phyloP scores from a whole-genome alignment of 345 rosid genomes.

The Litchi chinensis region DNA sequence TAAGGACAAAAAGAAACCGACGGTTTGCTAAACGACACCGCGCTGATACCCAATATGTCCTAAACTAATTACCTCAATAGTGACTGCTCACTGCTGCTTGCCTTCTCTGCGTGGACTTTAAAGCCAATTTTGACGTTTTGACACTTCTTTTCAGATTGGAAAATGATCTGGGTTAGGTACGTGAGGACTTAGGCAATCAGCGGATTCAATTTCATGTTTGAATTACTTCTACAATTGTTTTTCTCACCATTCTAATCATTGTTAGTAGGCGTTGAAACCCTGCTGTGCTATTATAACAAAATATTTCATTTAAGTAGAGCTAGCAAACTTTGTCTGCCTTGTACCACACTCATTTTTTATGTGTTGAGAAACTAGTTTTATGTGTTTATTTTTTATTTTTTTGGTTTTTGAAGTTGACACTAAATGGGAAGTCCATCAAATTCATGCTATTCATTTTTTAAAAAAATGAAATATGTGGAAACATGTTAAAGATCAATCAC shows the following conservation, averaged over 20 bases:
- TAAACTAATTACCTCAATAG: background rate
- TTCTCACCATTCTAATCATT: background rate
- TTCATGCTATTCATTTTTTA: no score
- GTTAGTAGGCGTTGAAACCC: background rate
- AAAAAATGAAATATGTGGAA: no score
- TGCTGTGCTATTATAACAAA: no score
- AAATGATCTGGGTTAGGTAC: background rate
- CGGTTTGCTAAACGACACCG: conserved; percentile 26
- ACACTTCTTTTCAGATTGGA: background rate
- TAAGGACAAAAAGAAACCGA: conserved; percentile 29
- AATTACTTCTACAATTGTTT: background rate
- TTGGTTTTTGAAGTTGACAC: no score
- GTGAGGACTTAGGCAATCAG: no score
- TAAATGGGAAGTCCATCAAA: no score
- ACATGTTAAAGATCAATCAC: no score
- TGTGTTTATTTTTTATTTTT: no score
- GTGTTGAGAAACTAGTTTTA: no score
- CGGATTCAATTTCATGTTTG: background rate
- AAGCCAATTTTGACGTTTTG: background rate
- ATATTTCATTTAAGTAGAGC: no score
- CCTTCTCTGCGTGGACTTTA: background rate
- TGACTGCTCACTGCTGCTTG: background rate
- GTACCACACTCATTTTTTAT: no score
- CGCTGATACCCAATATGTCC: conserved; percentile 16
- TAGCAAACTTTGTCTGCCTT: no score